Evolutionary conservation across 495 filamentous ascomycete species (phyloP).

Genomic region (Lichenothelia convexa): DNA sequence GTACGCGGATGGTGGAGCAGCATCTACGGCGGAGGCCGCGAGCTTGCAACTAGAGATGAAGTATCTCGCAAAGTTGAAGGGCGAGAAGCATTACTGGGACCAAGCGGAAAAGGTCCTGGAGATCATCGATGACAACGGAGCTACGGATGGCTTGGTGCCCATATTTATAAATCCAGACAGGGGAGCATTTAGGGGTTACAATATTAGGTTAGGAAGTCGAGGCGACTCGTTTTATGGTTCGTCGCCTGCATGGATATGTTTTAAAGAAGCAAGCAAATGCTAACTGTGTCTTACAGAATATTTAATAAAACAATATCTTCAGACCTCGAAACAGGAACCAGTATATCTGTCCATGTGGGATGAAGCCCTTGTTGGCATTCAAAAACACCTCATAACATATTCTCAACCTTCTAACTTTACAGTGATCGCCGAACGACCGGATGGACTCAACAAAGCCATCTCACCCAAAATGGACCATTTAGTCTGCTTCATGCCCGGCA

Average conservation of each 20-base stretch:
- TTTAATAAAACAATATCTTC: conserved; percentile 89
- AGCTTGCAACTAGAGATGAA: conserved; percentile 94
- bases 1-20: conserved; percentile 73
- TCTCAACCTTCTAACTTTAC: conserved; percentile 62
- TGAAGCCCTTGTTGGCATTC: conserved; percentile 64
- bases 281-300: conserved; percentile 43
- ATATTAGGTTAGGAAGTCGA: conserved; percentile 80
- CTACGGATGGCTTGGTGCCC: conserved; percentile 68
- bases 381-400: conserved; percentile 82
- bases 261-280: too few relatives aligned
- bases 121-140: conserved; percentile 62
- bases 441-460: conserved; percentile 43
- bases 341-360: conserved; percentile 89
- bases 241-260: neutral
- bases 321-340: conserved; percentile 71
- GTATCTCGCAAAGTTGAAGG: conserved; percentile 86
- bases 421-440: conserved; percentile 68
- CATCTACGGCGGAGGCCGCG: conserved; percentile 82
- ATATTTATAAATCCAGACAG: conserved; percentile 71
- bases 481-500: conserved; percentile 94
- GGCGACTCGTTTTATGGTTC: conserved; percentile 88
- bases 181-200: conserved; percentile 60
- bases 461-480: conserved; percentile 95
- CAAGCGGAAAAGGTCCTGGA: conserved; percentile 81
- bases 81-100: conserved; percentile 80